Conservation (phyloP, 2,329 filamentous ascomycete genomes). For the Magnaporthiopsis incrustans region DNA sequence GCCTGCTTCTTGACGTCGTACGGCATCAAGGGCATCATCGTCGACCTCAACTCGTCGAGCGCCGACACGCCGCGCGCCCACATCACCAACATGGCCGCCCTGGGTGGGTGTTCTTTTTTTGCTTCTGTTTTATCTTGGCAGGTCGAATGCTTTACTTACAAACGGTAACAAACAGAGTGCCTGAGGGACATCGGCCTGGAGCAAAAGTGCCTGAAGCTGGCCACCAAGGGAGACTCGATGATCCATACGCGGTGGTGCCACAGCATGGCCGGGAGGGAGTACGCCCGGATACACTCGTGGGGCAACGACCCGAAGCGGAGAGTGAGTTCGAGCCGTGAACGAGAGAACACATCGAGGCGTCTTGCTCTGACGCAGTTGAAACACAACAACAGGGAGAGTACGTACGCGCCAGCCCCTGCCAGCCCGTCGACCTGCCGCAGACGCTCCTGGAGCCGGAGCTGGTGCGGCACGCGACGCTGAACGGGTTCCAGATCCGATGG, state of each 20-base stretch:
- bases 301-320: conserved; percentile 36
- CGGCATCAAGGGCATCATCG: conserved; percentile 44
- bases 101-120: conserved; percentile 23
- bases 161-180: conserved; percentile 29
- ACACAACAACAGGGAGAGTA: conserved; percentile 29
- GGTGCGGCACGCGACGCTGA: conserved; percentile 28
- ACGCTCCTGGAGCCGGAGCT: conserved; percentile 40
- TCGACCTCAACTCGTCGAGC: conserved; percentile 39
- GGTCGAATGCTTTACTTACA: too few relatives aligned
- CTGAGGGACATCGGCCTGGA: conserved; percentile 44
- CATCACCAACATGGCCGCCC: conserved; percentile 50
- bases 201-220: conserved; percentile 26
- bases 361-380: conserved; percentile 21
- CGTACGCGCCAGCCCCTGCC: conserved; percentile 34
- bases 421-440: conserved; percentile 37
- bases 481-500: conserved; percentile 34
- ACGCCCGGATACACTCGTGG: conserved; percentile 41
- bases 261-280: conserved; percentile 45
- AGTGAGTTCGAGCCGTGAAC: conserved; percentile 25
- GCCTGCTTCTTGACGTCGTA: conserved; percentile 44
- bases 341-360: conserved; percentile 23
- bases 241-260: conserved; percentile 43
- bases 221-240: conserved; percentile 32
- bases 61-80: conserved; percentile 52
- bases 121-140: not conserved